Evolutionary conservation across 345 rosid species (phyloP).

Genomic region (Leavenworthia alabamica): DNA sequence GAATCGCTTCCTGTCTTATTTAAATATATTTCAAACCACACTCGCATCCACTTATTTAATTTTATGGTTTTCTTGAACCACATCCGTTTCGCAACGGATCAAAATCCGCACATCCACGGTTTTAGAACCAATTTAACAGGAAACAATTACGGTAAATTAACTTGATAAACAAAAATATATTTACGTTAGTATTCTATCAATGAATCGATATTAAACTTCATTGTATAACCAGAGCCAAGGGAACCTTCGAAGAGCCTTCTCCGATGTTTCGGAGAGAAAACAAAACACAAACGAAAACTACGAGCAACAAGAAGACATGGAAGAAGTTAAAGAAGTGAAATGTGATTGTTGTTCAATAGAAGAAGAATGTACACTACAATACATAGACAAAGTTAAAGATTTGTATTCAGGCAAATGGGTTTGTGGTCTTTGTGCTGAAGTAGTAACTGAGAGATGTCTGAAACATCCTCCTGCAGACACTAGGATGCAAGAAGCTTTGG

Average conservation of each 20-base stretch:
- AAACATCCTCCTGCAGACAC: constrained; percentile 14
- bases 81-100: too few relatives aligned
- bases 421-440: constrained; percentile 60
- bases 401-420: constrained; percentile 53
- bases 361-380: constrained; percentile 54
- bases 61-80: too few relatives aligned
- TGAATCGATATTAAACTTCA: background rate
- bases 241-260: constrained; percentile 12
- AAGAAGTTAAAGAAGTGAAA: constrained; percentile 30
- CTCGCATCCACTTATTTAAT: too few relatives aligned
- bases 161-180: background rate
- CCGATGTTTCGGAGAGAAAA: constrained; percentile 7
- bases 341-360: constrained; percentile 62
- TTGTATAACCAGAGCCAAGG: background rate
- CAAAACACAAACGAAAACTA: background rate
- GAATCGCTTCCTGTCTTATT: too few relatives aligned
- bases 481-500: constrained; percentile 42
- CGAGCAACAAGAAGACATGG: background rate
- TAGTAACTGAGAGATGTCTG: constrained; percentile 35
- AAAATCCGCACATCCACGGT: too few relatives aligned
- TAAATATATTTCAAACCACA: too few relatives aligned
- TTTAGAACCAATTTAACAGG: too few relatives aligned
- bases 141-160: background rate
- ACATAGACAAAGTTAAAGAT: constrained; percentile 40
- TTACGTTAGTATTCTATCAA: background rate